Base-by-base conservation (phyloP, 177 flowering plant genomes). In the Vitis hybrid region DNA sequence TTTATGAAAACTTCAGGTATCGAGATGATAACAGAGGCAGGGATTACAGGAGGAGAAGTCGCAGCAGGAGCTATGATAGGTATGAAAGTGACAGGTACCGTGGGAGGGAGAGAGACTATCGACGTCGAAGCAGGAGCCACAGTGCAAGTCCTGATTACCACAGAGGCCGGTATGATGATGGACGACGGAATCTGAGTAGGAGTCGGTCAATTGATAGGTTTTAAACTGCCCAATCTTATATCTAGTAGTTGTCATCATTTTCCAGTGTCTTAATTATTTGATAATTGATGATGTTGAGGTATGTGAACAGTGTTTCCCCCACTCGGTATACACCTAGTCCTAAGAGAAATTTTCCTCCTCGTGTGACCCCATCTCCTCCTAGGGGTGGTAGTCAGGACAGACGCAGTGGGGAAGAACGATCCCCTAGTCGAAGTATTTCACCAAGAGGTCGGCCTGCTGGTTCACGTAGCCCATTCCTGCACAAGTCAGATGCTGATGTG, bases 111-210 rank as follows among this genome's bases (percentile, higher is more conserved):
- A 80, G 85, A 35, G 83, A 82, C n/a, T 67, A 77, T 73, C 93
- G 77, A 48, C 80, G 59, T 30, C 80, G 90, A 58, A 89, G 89
- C 73, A 85, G 91, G 81, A 89, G 90, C 63, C 84, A 83, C 50
- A 91, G 93, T 73, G 67, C 70, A 2, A 89, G 89, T 74, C 90
- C 90, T 71, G 89, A 84, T 73, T 72, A 86, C 50, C 54, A 61
- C 6, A 82, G 74, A 74, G 84, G 76, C 12, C 73, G 84, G 27
- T 72, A 80, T 74, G 85, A 82, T 68, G 89, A 83, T 74, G 87
- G 81, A 60, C 70, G 78, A 11, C 51, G 75, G 52, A 80, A 83
- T 63, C 74, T 84, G 17, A 85, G 87, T 61, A 76, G 83, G 14
- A 83, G 85, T 70, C 70, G 78, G 68, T 85, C 89, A 17, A 4